Evolutionary conservation across 2,329 filamentous ascomycete genomes (phyloP).

Genomic region (Decorospora gaudefroyi): DNA sequence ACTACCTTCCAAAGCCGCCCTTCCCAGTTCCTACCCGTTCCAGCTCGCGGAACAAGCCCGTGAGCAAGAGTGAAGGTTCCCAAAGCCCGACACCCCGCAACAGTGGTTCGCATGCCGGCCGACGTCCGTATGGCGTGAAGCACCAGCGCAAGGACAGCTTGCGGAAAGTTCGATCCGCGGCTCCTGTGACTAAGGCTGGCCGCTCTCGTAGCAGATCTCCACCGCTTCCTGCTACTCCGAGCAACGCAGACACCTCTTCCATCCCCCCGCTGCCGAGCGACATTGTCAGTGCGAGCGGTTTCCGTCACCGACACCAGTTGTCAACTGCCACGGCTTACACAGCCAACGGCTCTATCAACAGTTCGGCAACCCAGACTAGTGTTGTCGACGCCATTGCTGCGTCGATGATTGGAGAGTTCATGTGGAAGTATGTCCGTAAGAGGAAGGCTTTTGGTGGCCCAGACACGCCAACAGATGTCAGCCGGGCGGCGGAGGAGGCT

Average conservation of each 20-base stretch:
- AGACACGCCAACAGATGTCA: slow-evolving; percentile 58
- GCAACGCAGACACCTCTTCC: slow-evolving; percentile 69
- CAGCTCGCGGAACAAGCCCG: slow-evolving; percentile 76
- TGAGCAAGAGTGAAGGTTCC: slow-evolving; percentile 73
- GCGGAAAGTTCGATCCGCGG: slow-evolving; percentile 83
- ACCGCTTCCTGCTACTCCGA: slow-evolving; percentile 68
- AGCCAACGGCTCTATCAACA: slow-evolving; percentile 60
- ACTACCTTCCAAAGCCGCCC: slow-evolving; percentile 63
- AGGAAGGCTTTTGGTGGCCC: slow-evolving; percentile 87
- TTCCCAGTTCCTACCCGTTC: slow-evolving; percentile 90
- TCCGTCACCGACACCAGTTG: slow-evolving; percentile 59
- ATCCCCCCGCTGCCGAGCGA: slow-evolving; percentile 75
- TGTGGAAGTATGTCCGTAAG: slow-evolving; percentile 87
- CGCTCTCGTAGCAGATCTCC: slow-evolving; percentile 57
- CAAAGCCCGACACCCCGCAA: slow-evolving; percentile 72
- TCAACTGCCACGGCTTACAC: slow-evolving; percentile 66
- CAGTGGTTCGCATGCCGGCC: slow-evolving; percentile 37
- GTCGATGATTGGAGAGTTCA: slow-evolving; percentile 98
- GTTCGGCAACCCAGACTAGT: slow-evolving; percentile 68
- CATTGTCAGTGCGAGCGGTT: slow-evolving; percentile 59
- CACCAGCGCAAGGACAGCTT: slow-evolving; percentile 63
- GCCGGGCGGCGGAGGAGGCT: slow-evolving; percentile 60
- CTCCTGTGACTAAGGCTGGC: slow-evolving; percentile 63
- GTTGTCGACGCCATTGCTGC: slow-evolving; percentile 97
- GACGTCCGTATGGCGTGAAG: slow-evolving; percentile 48